Base-by-base conservation (phyloP, 495 filamentous ascomycete genomes). In the Pyrenopolyporus hunteri region DNA sequence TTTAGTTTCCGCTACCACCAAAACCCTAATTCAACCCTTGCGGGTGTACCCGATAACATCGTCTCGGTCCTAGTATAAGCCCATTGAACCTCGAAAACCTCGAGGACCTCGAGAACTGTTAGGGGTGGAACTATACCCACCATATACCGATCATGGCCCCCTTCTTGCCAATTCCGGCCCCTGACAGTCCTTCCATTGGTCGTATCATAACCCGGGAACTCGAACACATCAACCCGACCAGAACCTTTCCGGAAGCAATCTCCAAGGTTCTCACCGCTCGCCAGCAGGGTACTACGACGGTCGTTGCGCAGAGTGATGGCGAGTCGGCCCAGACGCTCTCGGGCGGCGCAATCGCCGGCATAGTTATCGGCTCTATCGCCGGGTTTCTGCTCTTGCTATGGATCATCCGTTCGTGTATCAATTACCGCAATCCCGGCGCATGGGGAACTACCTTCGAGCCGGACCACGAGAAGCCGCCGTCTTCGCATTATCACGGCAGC, bases 261-360 rank as follows among this genome's bases (percentile, higher is more conserved):
- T 55, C 64, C 10, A 57, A 53, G 28, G 44, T 70, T 29, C 42
- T 68, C 26, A 10, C 62, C 4, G 50, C 60, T 3, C 58, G 64
- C 4, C 64, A 63, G 5, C 59, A 66, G 49, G 44, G 25, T 2
- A 67, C 67, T 2, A 70, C 64, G 9, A 67, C 67, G 2, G 67
- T 70, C 51, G 33, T 70, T 31, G 48, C 52, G 10, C 17, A 45
- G 4, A 56, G 54, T 11, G 61, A 39, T 22, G 77, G 77, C 56
- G 69, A 70, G 9, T 40, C 61, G 5, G 44, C 23, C 9, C 72
- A 68, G n/a, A 80, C 71, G 11, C 73, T 86, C 11, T 73, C 73
- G 14, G 76, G 82, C 13, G 83, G 84, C 17, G 82, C 73, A 1
- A 85, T 86, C 35, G 84, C 83, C 0, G 84, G 84, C 33, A 85